Evolutionary conservation across 2,329 filamentous ascomycete genomes (phyloP).

Genomic region (Ustilaginoidea virens): DNA sequence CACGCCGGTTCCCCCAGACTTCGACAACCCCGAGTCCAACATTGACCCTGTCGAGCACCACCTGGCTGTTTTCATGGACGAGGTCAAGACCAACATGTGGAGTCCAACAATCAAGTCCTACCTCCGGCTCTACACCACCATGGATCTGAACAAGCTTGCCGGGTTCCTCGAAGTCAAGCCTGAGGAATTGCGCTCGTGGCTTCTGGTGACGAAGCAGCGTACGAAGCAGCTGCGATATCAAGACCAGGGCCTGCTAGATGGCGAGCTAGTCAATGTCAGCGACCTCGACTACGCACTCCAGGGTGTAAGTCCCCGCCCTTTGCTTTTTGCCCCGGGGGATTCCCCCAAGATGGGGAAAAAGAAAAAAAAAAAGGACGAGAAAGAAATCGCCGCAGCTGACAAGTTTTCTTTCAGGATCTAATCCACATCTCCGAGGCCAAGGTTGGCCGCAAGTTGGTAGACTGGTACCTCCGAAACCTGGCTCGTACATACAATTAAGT

Average conservation of each 20-base stretch:
- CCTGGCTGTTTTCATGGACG: conserved; percentile 95
- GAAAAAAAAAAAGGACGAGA: too few relatives aligned
- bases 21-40: conserved; percentile 92
- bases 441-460: conserved; percentile 89
- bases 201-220: conserved; percentile 96
- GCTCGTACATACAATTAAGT: conserved; percentile 68
- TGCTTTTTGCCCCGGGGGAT: conserved; percentile 2
- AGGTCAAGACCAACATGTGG: conserved; percentile 99
- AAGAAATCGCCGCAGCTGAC: too few relatives aligned
- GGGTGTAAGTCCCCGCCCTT: conserved; percentile 45
- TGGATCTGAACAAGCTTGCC: conserved; percentile 96
- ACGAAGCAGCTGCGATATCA: conserved; percentile 92
- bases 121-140: conserved; percentile 96
- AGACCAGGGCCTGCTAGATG: conserved; percentile 75
- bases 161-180: conserved; percentile 94
- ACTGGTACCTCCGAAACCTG: conserved; percentile 98
- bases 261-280: conserved; percentile 82
- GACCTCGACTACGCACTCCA: conserved; percentile 96
- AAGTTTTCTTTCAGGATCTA: conserved; percentile 51
- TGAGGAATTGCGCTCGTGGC: conserved; percentile 87
- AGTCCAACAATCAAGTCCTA: conserved; percentile 97
- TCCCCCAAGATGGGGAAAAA: too few relatives aligned
- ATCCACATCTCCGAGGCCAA: conserved; percentile 99
- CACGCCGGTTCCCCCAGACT: conserved; percentile 90
- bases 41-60: conserved; percentile 96